A percentile compares a stretch with the other conserved stretches of the same genome.
phyloP scores from a whole-genome alignment of 305 asterid genomes.

The Salvia sclarea region DNA sequence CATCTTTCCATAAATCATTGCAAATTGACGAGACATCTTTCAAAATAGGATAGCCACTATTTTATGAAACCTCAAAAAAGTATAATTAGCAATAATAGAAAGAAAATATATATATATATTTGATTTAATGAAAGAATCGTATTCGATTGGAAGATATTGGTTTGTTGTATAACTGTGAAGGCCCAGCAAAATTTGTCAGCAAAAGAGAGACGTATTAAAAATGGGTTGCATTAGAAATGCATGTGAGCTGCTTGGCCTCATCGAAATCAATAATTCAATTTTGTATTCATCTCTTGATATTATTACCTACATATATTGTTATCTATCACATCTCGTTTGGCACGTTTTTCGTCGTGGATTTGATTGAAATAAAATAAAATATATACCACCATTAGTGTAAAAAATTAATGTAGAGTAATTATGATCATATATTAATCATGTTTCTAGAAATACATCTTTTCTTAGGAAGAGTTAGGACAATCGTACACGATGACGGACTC shows the following conservation, averaged over 20 bases:
- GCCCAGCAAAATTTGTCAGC: conserved; percentile 29
- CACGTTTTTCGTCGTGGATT: neutral
- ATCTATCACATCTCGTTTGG: conserved; percentile 28
- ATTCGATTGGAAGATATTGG: too few species aligned
- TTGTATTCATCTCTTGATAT: neutral
- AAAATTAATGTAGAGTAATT: neutral
- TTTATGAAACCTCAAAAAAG: too few species aligned
- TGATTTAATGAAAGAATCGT: neutral
- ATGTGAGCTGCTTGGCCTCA: conserved; percentile 30
- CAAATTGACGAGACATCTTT: too few species aligned
- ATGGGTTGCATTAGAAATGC: conserved; percentile 18
- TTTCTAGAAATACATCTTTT: neutral
- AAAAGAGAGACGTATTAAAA: conserved; percentile 20
- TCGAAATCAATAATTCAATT: conserved; percentile 8
- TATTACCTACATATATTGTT: neutral
- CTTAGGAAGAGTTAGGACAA: neutral
- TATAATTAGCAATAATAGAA: too few species aligned
- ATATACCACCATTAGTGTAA: neutral
- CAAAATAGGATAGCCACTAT: too few species aligned
- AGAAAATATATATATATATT: too few species aligned
- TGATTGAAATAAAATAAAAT: neutral
- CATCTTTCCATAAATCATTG: too few species aligned
- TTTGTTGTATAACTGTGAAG: conserved; percentile 17
- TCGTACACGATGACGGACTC: neutral
- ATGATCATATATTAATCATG: neutral